Conservation (phyloP, 306 rosid species). For the Hylodesmum podocarpum region DNA sequence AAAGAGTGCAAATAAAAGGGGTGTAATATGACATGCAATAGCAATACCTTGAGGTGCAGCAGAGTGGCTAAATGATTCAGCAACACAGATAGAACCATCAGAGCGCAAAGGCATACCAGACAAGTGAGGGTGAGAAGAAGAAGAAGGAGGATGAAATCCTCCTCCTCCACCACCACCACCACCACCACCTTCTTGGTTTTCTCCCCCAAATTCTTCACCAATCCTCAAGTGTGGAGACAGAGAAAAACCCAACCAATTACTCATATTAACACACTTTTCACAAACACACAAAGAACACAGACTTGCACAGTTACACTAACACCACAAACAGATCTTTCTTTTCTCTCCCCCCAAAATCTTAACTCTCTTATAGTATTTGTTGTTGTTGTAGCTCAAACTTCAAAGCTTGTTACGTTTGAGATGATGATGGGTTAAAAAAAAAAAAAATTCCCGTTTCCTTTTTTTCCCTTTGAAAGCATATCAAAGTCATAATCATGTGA, state of each 20-base stretch:
- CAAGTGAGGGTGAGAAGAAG: slow-evolving; percentile 42
- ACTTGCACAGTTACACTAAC: slow-evolving; percentile 14
- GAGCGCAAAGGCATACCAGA: slow-evolving; percentile 86
- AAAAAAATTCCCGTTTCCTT: not conserved
- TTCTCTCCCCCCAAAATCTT: slow-evolving; percentile 31
- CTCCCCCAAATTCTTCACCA: slow-evolving; percentile 66
- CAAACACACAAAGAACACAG: slow-evolving; percentile 12
- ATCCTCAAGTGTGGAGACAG: slow-evolving; percentile 88
- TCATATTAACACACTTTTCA: slow-evolving; percentile 46
- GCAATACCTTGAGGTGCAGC: slow-evolving; percentile 63
- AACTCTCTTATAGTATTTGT: not conserved
- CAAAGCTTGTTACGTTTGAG: slow-evolving; percentile 45
- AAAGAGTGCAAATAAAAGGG: not conserved
- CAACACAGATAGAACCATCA: slow-evolving; percentile 86
- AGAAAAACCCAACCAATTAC: slow-evolving; percentile 93
- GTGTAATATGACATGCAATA: slow-evolving; percentile 33
- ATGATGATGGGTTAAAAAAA: slow-evolving; percentile 27
- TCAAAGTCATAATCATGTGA: slow-evolving; percentile 39
- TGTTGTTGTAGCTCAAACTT: slow-evolving; percentile 63
- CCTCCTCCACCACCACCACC: slow-evolving; percentile 26
- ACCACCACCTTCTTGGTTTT: slow-evolving; percentile 45
- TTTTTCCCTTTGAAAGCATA: not conserved
- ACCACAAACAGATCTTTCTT: slow-evolving; percentile 25
- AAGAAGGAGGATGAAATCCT: not conserved
- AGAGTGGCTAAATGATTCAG: slow-evolving; percentile 55